Base-by-base conservation (phyloP, 805 yeast genomes). In the Candida sphagnicola region DNA sequence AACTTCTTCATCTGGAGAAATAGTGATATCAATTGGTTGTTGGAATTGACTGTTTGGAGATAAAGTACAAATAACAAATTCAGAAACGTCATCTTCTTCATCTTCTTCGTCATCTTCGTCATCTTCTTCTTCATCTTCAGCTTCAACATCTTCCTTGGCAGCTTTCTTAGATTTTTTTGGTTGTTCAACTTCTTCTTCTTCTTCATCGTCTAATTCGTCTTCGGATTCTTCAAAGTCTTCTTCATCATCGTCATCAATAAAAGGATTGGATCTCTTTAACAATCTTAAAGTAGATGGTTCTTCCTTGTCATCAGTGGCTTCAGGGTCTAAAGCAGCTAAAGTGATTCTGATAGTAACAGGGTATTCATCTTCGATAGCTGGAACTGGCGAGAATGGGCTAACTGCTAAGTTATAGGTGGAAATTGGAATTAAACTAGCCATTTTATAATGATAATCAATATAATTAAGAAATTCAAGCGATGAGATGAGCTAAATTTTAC, bases 311-410 rank as follows among this genome's bases (percentile, higher is more conserved):
- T 88, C 96, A 51, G 77, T 80, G 21, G 95, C 75, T 56, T 81
- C 85, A 46, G 96, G 95, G 67, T 91, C 96, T 55, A 93, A 74
- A 44, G 99, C 95, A 47, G 96, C 99, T 77, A 91, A 76, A 38
- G 98, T 90, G 55, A 91, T 63, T 67, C 95, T 85, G 51, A 91
- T 80, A 45, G 97, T 83, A 50, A 86, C 85, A 37, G 97, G 96
- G 62, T 80, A 81, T 43, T 85, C 95, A 43, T 80, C 83, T 47
- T 83, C 86, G 57, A 86, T 79, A 43, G 96, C 95, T 37, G 89
- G 89, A 31, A 81, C 80, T 50, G 96, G 95, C 51, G 78, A 72
- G 59, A 84, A 93, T 52, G 99, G 99, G 63, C 76, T 73, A 48
- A 91, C 75, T 52, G 85, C 88, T 65, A 88, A 74, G 71, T 83